Evolutionary conservation across 129 eudicot species (phyloP), one percentile per base, ranked within the genome.

Genomic region (Calendula officinalis): DNA sequence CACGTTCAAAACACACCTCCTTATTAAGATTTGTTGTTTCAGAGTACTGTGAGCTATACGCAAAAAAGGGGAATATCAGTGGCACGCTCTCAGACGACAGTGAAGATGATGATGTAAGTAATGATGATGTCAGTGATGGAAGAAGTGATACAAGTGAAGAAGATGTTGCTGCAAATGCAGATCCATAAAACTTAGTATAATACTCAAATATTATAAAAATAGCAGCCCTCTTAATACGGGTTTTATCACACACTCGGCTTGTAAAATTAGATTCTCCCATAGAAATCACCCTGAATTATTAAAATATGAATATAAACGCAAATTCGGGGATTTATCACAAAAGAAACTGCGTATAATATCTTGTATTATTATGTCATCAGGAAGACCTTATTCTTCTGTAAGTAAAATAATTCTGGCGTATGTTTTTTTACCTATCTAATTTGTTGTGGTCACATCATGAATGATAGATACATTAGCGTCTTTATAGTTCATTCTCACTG

Each of bases 11-110:
- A n/a, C n/a, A n/a, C n/a, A 42, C 43, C 10, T 53, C 3, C 34
- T 47, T 46, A 44, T 45, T 36, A 36, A 27, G 49, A 36, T 54
- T 64, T 56, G 14, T 10, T 60, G 66, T 45, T 42, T 62, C 81
- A 88, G 96, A 88, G 70, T 88, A 79, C 56, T 84, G 92, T 46
- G 91, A 88, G 66, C 84, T 77, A 10, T 88, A 84, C 45, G 92
- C 92, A 40, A 88, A 88, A 79, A 82, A 84, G 82, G 86, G 82
- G 62, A 60, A 84, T 58, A 72, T 80, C 62, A 68, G 68, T 14
- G 71, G 78, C 74, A 50, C 59, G 10, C 60, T 63, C 58, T 32
- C 80, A 9, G 86, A 83, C 33, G 94, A 80, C 8, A 88, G 91
- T 55, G 96, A 82, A 2, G n/a, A n/a, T n/a, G 88, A 81, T 44